phyloP scores from a whole-genome alignment of 2,329 filamentous ascomycete species.

The Lithohypha guttulata region DNA sequence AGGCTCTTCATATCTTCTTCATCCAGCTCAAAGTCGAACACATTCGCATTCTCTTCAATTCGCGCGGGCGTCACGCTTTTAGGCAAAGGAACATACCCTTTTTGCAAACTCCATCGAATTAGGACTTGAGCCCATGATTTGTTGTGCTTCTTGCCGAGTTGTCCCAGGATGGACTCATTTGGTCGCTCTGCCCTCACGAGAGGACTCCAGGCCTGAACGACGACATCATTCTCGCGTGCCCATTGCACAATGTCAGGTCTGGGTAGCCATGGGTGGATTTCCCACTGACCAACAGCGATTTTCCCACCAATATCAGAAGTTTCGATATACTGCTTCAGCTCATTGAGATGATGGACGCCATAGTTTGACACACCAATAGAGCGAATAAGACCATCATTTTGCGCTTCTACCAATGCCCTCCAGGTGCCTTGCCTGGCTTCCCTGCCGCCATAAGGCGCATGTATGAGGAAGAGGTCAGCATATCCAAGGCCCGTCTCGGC shows the following conservation, averaged over 20 bases:
- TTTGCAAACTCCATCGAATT: constrained; percentile 51
- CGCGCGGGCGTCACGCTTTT: constrained; percentile 51
- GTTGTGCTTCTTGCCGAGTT: constrained; percentile 44
- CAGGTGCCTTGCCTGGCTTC: constrained; percentile 41
- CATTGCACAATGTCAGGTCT: constrained; percentile 70
- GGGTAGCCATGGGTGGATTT: constrained; percentile 80
- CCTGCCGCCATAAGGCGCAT: constrained; percentile 44
- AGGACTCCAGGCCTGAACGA: constrained; percentile 47
- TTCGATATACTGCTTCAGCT: constrained; percentile 45
- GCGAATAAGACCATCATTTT: constrained; percentile 40
- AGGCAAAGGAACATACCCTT: constrained; percentile 52
- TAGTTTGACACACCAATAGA: constrained; percentile 47
- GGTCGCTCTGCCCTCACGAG: constrained; percentile 37
- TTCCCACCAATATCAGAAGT: constrained; percentile 54
- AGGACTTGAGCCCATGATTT: constrained; percentile 50
- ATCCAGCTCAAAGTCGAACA: constrained; percentile 51
- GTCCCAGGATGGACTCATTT: constrained; percentile 43
- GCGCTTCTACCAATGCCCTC: constrained; percentile 44
- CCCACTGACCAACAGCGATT: constrained; percentile 76
- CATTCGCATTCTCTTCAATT: constrained; percentile 49
- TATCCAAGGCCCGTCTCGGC: constrained; percentile 27
- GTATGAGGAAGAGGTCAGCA: constrained; percentile 36
- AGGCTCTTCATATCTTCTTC: constrained; percentile 48
- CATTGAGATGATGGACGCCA: constrained; percentile 45
- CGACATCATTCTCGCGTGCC: constrained; percentile 54